These are phyloP conservation scores for Rhizophagus sp. DNA, from an alignment of 192 early-diverging fungal genomes.

Conservation along the genomic window DNA sequence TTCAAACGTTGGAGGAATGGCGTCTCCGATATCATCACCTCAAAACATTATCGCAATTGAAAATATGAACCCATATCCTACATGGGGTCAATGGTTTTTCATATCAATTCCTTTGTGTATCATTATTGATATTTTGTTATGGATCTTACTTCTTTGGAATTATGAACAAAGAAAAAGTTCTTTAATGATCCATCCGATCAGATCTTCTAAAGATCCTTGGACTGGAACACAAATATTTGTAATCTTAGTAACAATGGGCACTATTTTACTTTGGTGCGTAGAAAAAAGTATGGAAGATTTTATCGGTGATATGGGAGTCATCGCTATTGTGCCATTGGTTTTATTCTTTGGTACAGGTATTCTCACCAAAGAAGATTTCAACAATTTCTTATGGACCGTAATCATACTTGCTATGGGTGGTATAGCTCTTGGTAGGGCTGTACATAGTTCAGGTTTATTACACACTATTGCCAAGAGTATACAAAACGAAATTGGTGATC, in stretches of 20 bases:
- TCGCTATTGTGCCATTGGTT: conserved; percentile 90
- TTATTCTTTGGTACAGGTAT: conserved; percentile 90
- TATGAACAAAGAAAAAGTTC: conserved; percentile 76
- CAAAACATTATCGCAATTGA: conserved; percentile 96
- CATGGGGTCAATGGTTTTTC: conserved; percentile 91
- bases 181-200: conserved; percentile 55
- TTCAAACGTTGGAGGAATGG: conserved; percentile 96
- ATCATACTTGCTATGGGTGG: conserved; percentile 94
- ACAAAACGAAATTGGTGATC: conserved; percentile 60
- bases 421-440: conserved; percentile 89
- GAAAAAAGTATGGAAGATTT: conserved; percentile 69
- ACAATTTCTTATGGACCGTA: conserved; percentile 94
- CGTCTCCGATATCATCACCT: conserved; percentile 94
- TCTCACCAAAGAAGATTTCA: conserved; percentile 94
- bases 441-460: conserved; percentile 84
- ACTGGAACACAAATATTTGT: conserved; percentile 77
- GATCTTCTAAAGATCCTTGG: conserved; percentile 59
- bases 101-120: conserved; percentile 86
- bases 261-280: conserved; percentile 90
- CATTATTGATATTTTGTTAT: conserved; percentile 76
- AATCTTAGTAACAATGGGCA: conserved; percentile 65
- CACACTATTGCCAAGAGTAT: conserved; percentile 74
- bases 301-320: conserved; percentile 95
- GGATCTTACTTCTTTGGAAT: conserved; percentile 77
- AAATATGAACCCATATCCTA: conserved; percentile 85